Evolutionary conservation across 208 protist genomes (phyloP).

Genomic region (Angomonas ambiguus): DNA sequence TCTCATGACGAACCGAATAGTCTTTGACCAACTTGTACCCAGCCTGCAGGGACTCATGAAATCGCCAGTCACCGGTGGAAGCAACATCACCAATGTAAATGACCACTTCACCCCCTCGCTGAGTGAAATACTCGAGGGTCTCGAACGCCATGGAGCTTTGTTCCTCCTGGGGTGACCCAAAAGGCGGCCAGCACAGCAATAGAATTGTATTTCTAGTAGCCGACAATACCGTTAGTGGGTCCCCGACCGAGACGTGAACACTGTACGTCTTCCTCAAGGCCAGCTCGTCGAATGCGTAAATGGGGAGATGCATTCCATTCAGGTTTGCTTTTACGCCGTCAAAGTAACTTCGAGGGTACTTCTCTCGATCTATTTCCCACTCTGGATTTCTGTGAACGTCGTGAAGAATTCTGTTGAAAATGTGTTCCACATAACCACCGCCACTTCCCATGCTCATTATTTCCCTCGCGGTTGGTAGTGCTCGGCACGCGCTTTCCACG

Average conservation of each 20-base stretch:
- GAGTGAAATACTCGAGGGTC: slow-evolving; percentile 79
- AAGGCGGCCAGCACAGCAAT: slow-evolving; percentile 86
- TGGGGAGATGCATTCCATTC: slow-evolving; percentile 38
- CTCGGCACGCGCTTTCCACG: slow-evolving; percentile 46
- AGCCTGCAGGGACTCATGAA: slow-evolving; percentile 79
- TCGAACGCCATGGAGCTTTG: slow-evolving; percentile 91
- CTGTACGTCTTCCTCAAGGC: slow-evolving; percentile 68
- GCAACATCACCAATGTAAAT: slow-evolving; percentile 88
- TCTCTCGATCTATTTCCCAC: slow-evolving; percentile 13
- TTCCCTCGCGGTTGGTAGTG: slow-evolving; percentile 46
- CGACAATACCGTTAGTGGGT: slow-evolving; percentile 71
- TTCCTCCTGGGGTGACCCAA: slow-evolving; percentile 81
- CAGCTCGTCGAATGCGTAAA: slow-evolving; percentile 85
- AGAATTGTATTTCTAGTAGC: slow-evolving; percentile 52
- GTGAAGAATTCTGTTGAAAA: slow-evolving; percentile 86
- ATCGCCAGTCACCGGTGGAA: slow-evolving; percentile 85
- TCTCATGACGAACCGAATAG: slow-evolving; percentile 79
- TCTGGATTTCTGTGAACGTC: slow-evolving; percentile 22
- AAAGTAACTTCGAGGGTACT: slow-evolving; percentile 36
- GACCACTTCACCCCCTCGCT: slow-evolving; percentile 58
- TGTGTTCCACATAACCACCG: slow-evolving; percentile 82
- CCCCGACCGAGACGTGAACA: slow-evolving; percentile 74
- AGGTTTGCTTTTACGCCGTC: slow-evolving; percentile 59
- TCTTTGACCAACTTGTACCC: slow-evolving; percentile 80
- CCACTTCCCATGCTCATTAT: slow-evolving; percentile 82